Percentiles rank a stretch among this genome's conserved stretches.
phyloP scores from a whole-genome alignment of 2,329 filamentous ascomycete species.

The Fusarium clavum region DNA sequence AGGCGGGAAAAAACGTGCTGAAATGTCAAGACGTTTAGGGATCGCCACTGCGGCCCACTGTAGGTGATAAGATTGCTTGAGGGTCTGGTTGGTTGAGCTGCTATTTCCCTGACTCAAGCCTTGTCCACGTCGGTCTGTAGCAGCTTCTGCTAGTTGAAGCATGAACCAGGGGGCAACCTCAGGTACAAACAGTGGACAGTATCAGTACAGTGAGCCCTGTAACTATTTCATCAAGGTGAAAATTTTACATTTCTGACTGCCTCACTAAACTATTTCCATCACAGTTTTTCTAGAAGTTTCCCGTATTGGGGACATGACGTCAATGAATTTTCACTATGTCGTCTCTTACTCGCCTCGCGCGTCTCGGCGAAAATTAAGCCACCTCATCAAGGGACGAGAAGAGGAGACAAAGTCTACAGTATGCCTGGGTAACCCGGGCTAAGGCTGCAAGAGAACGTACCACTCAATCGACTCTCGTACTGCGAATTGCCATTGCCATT shows the following conservation, averaged over 20 bases:
- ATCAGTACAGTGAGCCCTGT: background rate
- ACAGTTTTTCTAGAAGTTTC: conserved; percentile 31
- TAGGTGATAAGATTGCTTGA: conserved; percentile 34
- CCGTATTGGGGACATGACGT: conserved; percentile 21
- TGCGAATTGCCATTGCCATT: conserved; percentile 20
- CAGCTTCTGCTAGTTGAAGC: conserved; percentile 5
- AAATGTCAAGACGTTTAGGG: conserved; percentile 13
- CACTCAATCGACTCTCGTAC: background rate
- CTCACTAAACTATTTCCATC: background rate
- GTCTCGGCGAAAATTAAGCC: conserved; percentile 26
- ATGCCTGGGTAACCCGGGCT: background rate
- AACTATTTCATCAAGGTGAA: conserved; percentile 15
- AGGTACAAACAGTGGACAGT: conserved; percentile 1
- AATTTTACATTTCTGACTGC: conserved; percentile 25
- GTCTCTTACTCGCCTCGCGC: conserved; percentile 21
- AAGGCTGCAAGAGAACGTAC: background rate
- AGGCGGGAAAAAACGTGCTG: conserved; percentile 23
- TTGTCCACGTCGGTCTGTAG: conserved; percentile 30
- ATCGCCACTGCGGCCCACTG: conserved; percentile 38
- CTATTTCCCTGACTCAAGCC: conserved; percentile 34
- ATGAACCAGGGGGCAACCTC: conserved; percentile 8
- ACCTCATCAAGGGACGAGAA: conserved; percentile 26
- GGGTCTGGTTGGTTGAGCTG: conserved; percentile 23
- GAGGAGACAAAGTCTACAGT: background rate
- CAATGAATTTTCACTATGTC: conserved; percentile 5